Evolutionary conservation across 306 rosid genomes (phyloP), one percentile per base, ranked within the genome.

Genomic region (Cucurbita maxima): DNA sequence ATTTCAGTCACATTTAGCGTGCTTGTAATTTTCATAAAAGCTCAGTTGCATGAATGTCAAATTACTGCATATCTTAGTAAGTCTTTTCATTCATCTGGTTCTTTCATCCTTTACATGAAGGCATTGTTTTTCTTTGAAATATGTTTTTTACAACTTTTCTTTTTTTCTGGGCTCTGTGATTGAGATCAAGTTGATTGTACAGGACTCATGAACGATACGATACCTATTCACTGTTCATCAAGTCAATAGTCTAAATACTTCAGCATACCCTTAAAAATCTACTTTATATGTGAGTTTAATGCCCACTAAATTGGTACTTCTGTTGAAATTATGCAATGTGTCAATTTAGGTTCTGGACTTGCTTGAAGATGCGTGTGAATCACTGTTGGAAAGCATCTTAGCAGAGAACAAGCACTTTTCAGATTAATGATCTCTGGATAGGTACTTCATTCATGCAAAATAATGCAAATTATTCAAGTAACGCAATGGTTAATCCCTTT

Each of bases 361-460:
- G 78, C 97, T 94, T 75, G 96, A 90, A 85, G 97, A 94, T 86
- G 98, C 95, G 15, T 89, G 97, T 61, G 92, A 82, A 67, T 89
- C 95, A 59, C 84, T 94, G 83, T 66, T 93, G 81, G 88, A 87
- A 74, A 81, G 81, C 83, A 80, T 90, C 78, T 81, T 86, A 86
- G 85, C 89, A 51, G 90, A 88, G 82, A 86, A 90, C 76, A 84
- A 86, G 76, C 84, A 68, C 67, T 60, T 80, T 22, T 80, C 80
- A 50, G 87, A 79, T 64, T 75, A 83, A 56, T 83, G 79, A 79
- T 48, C 37, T 18, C 62, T 73, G 14, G 11, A 10, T 62, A 30
- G 13, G 14, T 62, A 15, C 47, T 41, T 44, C 2, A 4, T 64
- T 64, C 52, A 19, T 66, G 53, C n/a, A 44, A 19, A 43, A 44